These are phyloP conservation scores for Antrodiella citrinella DNA, from an alignment of 768 basidiomycete species.

Conservation along the genomic window DNA sequence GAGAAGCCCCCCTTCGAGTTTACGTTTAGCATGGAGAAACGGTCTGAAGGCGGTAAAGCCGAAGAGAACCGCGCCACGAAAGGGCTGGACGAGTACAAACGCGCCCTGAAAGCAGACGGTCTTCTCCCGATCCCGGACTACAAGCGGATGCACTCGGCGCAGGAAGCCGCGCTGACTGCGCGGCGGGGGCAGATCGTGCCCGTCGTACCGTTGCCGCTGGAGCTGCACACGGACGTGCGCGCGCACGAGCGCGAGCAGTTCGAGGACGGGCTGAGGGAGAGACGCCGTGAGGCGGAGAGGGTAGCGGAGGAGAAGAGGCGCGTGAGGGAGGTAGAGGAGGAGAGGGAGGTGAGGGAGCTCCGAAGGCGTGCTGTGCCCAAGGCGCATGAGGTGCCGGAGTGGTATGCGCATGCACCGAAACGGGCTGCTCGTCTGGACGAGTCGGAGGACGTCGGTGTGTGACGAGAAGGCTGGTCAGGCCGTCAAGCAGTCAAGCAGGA, in stretches of 20 bases:
- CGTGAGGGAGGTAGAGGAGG: slow-evolving; percentile 47
- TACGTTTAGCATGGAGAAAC: slow-evolving; percentile 3
- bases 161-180: slow-evolving; percentile 28
- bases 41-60: slow-evolving; percentile 33
- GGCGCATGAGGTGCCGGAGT: slow-evolving; percentile 68
- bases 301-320: slow-evolving; percentile 38
- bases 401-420: slow-evolving; percentile 69
- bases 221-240: slow-evolving; percentile 47
- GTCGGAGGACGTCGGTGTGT: slow-evolving; percentile 4
- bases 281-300: slow-evolving; percentile 44
- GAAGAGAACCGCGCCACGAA: slow-evolving; percentile 12
- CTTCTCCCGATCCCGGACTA: slow-evolving; percentile 40
- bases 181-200: slow-evolving; percentile 42
- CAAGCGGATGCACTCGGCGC: slow-evolving; percentile 44
- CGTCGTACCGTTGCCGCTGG: slow-evolving; percentile 37
- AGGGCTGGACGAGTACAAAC: not conserved
- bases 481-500: too few relatives aligned
- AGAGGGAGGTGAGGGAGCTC: slow-evolving; percentile 50
- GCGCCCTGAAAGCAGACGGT: slow-evolving; percentile 16
- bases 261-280: slow-evolving; percentile 47
- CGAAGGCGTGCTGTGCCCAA: slow-evolving; percentile 56
- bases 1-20: slow-evolving; percentile 28
- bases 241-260: slow-evolving; percentile 57
- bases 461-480: slow-evolving; percentile 13
- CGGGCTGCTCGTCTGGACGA: slow-evolving; percentile 27